phyloP scores from a whole-genome alignment of 371 early-diverging fungal genomes.

The Circinella minor region DNA sequence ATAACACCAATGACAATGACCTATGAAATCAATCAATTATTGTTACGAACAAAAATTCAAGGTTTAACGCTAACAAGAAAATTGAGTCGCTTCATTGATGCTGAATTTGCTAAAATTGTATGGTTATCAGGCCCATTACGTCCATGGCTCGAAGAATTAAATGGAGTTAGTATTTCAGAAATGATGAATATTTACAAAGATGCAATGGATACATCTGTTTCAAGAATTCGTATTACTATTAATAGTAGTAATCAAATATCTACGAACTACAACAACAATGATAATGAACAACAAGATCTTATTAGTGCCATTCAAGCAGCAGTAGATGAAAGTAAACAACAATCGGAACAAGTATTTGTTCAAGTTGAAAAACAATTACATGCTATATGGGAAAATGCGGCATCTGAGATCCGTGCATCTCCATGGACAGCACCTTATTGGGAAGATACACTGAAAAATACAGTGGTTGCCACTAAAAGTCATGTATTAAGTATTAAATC shows the following conservation, averaged over 20 bases:
- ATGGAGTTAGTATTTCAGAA: background rate
- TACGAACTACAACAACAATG: no score
- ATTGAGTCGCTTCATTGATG: background rate
- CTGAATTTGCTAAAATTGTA: constrained; percentile 5
- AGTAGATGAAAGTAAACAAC: background rate
- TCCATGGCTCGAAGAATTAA: constrained; percentile 6
- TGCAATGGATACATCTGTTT: background rate
- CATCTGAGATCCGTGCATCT: background rate
- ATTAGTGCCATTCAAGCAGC: background rate
- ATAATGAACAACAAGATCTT: background rate
- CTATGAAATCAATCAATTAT: background rate
- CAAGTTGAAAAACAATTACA: background rate
- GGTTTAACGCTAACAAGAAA: background rate
- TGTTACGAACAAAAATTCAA: background rate
- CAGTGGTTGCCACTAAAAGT: background rate
- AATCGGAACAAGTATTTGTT: background rate
- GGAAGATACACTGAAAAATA: background rate
- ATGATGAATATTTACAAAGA: background rate
- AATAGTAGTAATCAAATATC: no score
- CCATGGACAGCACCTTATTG: constrained; percentile 3
- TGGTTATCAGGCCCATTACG: constrained; percentile 9
- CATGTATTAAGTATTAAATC: background rate
- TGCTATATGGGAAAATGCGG: background rate
- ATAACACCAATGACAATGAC: background rate
- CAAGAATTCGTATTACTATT: background rate